Base-by-base conservation (phyloP, 305 asterid genomes). In the Ilex paraguariensis region DNA sequence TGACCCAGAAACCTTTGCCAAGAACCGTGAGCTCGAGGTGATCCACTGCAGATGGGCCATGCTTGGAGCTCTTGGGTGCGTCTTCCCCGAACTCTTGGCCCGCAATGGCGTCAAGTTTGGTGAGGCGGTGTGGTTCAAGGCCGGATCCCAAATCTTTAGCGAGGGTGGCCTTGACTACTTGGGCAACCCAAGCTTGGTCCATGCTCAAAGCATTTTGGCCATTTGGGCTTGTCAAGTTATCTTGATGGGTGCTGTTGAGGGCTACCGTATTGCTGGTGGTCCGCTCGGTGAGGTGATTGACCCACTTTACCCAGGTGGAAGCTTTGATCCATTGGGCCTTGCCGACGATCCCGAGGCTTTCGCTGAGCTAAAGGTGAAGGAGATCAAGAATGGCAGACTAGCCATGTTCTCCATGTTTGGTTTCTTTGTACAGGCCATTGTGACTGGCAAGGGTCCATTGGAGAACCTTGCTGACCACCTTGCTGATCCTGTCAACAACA, bases 171-270 rank as follows among this genome's bases (percentile, higher is more conserved):
- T 21, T 21, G 28, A 21, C 28, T 21, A 21, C 28, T 21, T 21
- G 28, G 28, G 28, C 28, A 21, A 21, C 28, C 28, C 28, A 21
- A 21, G 28, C 28, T 21, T 21, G 28, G 1, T 21, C 28, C 28
- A 21, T 21, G 28, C 28, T 21, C 28, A 21, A 21, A 21, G 28
- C 28, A 21, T 21, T 21, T 21, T 21, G 28, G 28, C 28, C 28
- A 21, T 21, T 21, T 21, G 28, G 28, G 28, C 28, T 21, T 21
- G 28, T 21, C 80, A 80, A 73, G 84, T 84, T 82, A 61, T 83
- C 3, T 14, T 83, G 69, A 83, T 83, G 89, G 89, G 89, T 13
- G 89, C 89, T 6, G 79, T 83, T 16, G 89, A 83, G 76, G 89
- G 89, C 13, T 80, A 83, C 84, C 80, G 86, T 21, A 45, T 83